Evolutionary conservation across 2,329 filamentous ascomycete species (phyloP), one percentile per base, ranked within the genome.

Genomic region (Xylariomycetidae sp.): DNA sequence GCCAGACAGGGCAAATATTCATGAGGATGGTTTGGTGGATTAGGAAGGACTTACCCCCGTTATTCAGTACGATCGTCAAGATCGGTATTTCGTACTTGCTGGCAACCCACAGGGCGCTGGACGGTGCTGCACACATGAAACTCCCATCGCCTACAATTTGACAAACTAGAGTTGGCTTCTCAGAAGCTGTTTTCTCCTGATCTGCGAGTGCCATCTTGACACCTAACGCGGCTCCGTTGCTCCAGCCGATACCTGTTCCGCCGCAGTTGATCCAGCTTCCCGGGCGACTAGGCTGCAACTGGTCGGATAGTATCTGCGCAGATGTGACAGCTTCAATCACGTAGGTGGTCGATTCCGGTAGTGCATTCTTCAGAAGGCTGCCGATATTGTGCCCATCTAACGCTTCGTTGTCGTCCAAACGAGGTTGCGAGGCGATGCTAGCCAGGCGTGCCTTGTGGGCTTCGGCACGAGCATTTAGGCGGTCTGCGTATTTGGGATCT

Each of bases 251-350:
- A 2, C 85, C 85, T 10, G 83, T 85, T 1, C 82, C 85, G 2
- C 85, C 85, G 52, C 84, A 89, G 55, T 88, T 89, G 49, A 90
- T 76, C 81, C 81, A 88, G 0, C 76, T 78, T 0, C 83, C 82
- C 0, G 85, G 84, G 0, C 76, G 51, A 0, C 70, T 78, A 3
- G 77, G 71, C 47, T 79, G 77, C 6, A 92, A 61, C 43, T 88
- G 83, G 44, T 92, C 82, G 17, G 76, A 70, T 1, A 88, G 77
- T 18, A 78, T 72, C 0, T 57, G 58, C 0, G 79, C 78, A 37
- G 84, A 77, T 0, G 85, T 92, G 1, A 92, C 85, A 0, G 85
- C 79, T 59, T 92, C 85, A 26, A 92, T 66, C 3, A 78, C 80
- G 64, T 75, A 90, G 39, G 90, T 83, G 0, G 84, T 84, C 44